A percentile compares a stretch with the other conserved stretches of the same genome.
These are phyloP conservation scores for Cantharellus cinnabarinus DNA, from an alignment of 768 basidiomycete genomes.

Conservation along the genomic window DNA sequence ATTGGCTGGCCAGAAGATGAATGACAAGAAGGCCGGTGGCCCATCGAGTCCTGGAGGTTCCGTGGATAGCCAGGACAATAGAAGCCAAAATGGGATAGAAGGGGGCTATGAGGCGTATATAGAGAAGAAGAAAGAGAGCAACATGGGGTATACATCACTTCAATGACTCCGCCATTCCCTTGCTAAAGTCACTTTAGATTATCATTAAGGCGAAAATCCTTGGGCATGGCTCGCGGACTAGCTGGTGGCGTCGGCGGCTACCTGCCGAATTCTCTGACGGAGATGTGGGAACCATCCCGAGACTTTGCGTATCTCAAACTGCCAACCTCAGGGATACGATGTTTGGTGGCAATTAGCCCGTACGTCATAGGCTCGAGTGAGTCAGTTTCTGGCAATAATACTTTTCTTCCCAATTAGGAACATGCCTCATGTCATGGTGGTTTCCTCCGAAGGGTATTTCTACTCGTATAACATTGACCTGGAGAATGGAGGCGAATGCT, in stretches of 20 bases:
- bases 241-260: conserved; percentile 69
- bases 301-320: conserved; percentile 85
- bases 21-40: not conserved
- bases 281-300: conserved; percentile 91
- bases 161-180: not conserved
- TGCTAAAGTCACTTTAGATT: not conserved
- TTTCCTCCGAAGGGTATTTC: conserved; percentile 87
- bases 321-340: conserved; percentile 56
- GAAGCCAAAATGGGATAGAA: conserved; percentile 28
- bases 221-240: conserved; percentile 54
- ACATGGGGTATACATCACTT: conserved; percentile 8
- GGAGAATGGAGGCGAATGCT: conserved; percentile 89
- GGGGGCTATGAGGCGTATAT: conserved; percentile 76
- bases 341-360: conserved; percentile 79
- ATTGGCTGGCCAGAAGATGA: conserved; percentile 24
- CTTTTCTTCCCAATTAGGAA: conserved; percentile 29
- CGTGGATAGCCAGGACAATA: conserved; percentile 40
- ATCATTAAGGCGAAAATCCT: conserved; percentile 39
- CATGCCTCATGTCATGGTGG: conserved; percentile 91
- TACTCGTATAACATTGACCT: conserved; percentile 92
- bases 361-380: conserved; percentile 21
- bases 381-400: not conserved
- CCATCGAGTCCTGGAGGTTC: conserved; percentile 44
- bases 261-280: conserved; percentile 72
- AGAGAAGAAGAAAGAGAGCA: conserved; percentile 38